These are phyloP conservation scores for Stylosanthes scabra DNA, from an alignment of 331 rosid genomes.

Conservation along the genomic window DNA sequence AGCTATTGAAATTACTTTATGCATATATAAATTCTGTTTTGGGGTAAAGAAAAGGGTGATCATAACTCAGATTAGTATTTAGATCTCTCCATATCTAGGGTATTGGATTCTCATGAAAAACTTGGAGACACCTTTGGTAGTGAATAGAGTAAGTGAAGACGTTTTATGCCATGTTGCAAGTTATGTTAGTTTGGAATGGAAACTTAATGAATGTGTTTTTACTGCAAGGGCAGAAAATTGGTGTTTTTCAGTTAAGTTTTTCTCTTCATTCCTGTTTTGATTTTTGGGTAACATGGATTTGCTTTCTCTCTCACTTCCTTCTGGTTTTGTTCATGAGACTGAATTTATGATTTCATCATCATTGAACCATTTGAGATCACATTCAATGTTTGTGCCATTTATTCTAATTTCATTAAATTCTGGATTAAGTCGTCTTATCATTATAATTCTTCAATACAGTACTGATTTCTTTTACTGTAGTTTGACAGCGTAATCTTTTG, in stretches of 20 bases:
- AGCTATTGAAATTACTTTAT: not conserved
- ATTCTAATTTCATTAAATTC: not conserved
- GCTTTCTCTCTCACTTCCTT: not conserved
- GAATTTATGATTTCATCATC: slow-evolving; percentile 12
- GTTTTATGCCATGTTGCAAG: too few relatives aligned
- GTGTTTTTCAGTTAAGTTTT: too few relatives aligned
- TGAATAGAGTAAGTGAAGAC: too few relatives aligned
- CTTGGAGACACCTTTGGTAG: too few relatives aligned
- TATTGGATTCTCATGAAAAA: too few relatives aligned
- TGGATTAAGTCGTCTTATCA: not conserved
- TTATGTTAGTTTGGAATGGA: too few relatives aligned
- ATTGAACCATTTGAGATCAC: slow-evolving; percentile 8
- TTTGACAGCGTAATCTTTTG: slow-evolving; percentile 12
- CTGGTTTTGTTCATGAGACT: not conserved
- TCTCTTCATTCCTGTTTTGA: not conserved
- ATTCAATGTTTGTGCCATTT: not conserved
- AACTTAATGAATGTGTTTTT: too few relatives aligned
- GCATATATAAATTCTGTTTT: too few relatives aligned
- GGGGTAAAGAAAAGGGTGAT: too few relatives aligned
- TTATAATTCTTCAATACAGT: not conserved
- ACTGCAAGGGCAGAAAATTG: too few relatives aligned
- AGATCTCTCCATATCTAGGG: too few relatives aligned
- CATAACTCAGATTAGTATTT: too few relatives aligned
- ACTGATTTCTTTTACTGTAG: slow-evolving; percentile 6
- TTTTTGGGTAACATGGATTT: not conserved